Conservation (phyloP, 805 yeast species). For the Hyphopichia homilentoma region DNA sequence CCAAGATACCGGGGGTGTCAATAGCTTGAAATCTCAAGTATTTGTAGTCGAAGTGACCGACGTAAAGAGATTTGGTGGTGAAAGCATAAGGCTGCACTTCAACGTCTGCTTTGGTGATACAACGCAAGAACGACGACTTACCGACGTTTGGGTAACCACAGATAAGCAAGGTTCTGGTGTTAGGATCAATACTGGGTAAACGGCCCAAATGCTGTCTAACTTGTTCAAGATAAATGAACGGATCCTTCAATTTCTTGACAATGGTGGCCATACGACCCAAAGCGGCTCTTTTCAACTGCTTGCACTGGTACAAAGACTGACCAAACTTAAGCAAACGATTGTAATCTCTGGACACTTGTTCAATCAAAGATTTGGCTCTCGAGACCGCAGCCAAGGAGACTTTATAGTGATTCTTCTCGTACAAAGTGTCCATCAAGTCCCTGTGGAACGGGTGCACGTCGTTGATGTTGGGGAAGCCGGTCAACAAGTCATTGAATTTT, state of each 20-base stretch:
- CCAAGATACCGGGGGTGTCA: slow-evolving; percentile 98
- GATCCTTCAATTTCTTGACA: slow-evolving; percentile 91
- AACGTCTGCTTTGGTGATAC: slow-evolving; percentile 96
- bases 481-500: slow-evolving; percentile 79
- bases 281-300: slow-evolving; percentile 97
- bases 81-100: slow-evolving; percentile 99
- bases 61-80: slow-evolving; percentile 95
- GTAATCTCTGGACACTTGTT: slow-evolving; percentile 95
- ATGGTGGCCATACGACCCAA: slow-evolving; percentile 99
- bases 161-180: slow-evolving; percentile 92
- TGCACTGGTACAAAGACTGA: slow-evolving; percentile 97
- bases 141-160: slow-evolving; percentile 99
- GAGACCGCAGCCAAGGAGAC: slow-evolving; percentile 93
- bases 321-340: slow-evolving; percentile 92
- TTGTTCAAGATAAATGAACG: slow-evolving; percentile 90
- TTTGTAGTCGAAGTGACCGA: slow-evolving; percentile 98
- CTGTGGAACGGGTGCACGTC: slow-evolving; percentile 98
- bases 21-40: slow-evolving; percentile 97
- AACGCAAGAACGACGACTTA: slow-evolving; percentile 88
- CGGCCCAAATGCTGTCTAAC: slow-evolving; percentile 99
- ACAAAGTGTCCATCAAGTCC: slow-evolving; percentile 95
- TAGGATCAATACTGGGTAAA: slow-evolving; percentile 96
- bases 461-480: slow-evolving; percentile 93
- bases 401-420: slow-evolving; percentile 97
- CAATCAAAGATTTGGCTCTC: slow-evolving; percentile 89